Conservation (phyloP, 2,329 filamentous ascomycete species). For the Ceratocystis cacaofunesta region DNA sequence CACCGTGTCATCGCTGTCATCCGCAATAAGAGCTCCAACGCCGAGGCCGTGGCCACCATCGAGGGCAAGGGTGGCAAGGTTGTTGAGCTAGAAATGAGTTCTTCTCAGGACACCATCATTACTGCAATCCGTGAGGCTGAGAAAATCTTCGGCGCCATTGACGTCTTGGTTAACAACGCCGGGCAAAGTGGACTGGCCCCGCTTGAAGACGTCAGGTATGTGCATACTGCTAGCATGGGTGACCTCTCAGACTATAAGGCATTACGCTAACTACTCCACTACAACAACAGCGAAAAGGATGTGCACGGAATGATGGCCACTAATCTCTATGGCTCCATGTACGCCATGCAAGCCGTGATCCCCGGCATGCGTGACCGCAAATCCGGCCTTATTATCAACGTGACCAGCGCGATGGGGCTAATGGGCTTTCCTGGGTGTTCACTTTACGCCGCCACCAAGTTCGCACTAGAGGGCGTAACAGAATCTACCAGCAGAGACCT, state of each 20-base stretch:
- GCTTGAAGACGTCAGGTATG: conserved; percentile 26
- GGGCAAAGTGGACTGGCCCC: conserved; percentile 31
- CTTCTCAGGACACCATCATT: conserved; percentile 24
- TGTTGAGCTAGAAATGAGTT: conserved; percentile 28
- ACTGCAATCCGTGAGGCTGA: conserved; percentile 26
- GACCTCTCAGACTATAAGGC: neutral
- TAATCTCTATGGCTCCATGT: conserved; percentile 36
- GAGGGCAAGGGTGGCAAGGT: conserved; percentile 23
- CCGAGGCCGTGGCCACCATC: conserved; percentile 22
- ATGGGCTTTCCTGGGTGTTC: conserved; percentile 25
- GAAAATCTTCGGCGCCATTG: conserved; percentile 28
- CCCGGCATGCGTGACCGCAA: conserved; percentile 31
- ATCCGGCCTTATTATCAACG: conserved; percentile 31
- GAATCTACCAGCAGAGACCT: conserved; percentile 32
- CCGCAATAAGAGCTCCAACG: conserved; percentile 26
- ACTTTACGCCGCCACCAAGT: conserved; percentile 33
- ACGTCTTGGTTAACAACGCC: conserved; percentile 34
- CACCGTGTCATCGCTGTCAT: conserved; percentile 34
- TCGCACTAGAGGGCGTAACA: conserved; percentile 30
- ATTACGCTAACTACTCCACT: neutral
- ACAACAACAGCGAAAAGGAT: conserved; percentile 25
- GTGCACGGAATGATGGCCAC: conserved; percentile 30
- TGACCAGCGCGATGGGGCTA: conserved; percentile 34
- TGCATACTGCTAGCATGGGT: neutral
- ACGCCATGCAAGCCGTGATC: conserved; percentile 32